Evolutionary conservation across 1,284 basidiomycete species (phyloP).

Genomic region (Ceratobasidium theobromae): DNA sequence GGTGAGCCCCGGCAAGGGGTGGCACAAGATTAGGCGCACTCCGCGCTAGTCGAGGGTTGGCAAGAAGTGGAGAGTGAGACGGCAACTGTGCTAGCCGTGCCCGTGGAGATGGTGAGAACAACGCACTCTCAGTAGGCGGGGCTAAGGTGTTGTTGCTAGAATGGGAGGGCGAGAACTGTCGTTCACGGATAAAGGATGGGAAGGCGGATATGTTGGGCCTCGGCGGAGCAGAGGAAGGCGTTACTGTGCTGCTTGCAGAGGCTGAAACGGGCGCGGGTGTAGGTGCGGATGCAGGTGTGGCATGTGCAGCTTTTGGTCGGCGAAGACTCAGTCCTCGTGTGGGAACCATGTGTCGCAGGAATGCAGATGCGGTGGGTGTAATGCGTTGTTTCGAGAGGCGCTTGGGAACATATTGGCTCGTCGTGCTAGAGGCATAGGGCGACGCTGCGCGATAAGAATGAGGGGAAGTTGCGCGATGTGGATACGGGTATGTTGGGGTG

Average conservation of each 20-base stretch:
- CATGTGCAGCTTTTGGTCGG: background rate
- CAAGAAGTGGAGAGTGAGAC: background rate
- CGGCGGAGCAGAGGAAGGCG: background rate
- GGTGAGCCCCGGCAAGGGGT: too few relatives aligned
- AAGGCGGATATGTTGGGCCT: conserved; percentile 8
- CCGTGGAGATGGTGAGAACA: background rate
- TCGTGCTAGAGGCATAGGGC: background rate
- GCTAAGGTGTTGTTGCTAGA: background rate
- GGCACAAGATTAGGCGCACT: background rate
- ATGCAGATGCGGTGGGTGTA: background rate
- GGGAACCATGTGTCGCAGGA: conserved; percentile 12
- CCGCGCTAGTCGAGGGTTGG: background rate
- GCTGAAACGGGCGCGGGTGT: background rate
- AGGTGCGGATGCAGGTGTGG: background rate
- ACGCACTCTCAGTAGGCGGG: conserved; percentile 3
- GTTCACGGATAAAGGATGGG: conserved; percentile 22
- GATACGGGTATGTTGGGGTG: background rate
- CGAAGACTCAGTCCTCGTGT: conserved; percentile 1
- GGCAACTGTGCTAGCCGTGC: background rate
- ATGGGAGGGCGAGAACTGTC: background rate
- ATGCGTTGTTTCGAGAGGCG: conserved; percentile 2
- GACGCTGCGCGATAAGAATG: background rate
- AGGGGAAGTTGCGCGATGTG: background rate
- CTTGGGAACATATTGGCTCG: background rate
- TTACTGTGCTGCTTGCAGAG: background rate